Base-by-base conservation (phyloP, 495 filamentous ascomycete genomes). In the Neurospora sp. region DNA sequence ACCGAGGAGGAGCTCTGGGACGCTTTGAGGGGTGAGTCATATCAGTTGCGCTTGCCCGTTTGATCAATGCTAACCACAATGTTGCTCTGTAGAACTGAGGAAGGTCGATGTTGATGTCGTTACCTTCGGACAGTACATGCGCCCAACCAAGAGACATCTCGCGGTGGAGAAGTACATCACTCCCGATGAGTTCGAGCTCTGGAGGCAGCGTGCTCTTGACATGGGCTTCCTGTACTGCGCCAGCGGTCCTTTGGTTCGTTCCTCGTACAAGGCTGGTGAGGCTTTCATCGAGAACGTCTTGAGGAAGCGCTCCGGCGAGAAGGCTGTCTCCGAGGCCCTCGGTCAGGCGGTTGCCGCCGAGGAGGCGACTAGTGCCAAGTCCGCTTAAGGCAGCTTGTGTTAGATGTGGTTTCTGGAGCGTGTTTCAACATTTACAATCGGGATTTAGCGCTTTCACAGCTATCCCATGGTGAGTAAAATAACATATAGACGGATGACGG, bases 71-170 rank as follows among this genome's bases (percentile, higher is more conserved):
- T 47, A 22, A 35, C 22, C n/a, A 44, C 1, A 10, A 10, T 47
- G 10, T 18, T 59, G 42, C 42, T 18, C 10, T 53, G 4, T 65
- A 86, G 92, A 97, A 78, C 85, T 98, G 38, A 89, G 96, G 31
- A 89, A 89, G 71, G 83, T 89, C 44, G 85, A 92, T 73, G 94
- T 97, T 35, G 96, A 99, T 73, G 93, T 99, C 14, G 93, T 99
- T 44, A 99, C 96, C 0, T 98, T 99, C 73, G 96, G 96, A 4
- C 96, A 99, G 85, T 99, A 99, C 85, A 99, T 99, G 96, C 92
- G 94, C 4, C 96, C 96, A 12, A 99, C 96, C 10, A 98, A 97
- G 87, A 88, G 94, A 4, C 96, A 99, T 82, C 95, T 99, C 90
- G 90, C 94, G 78, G 96, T 99, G 16, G 89, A 94, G 75, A 93